Conservation (phyloP, 768 basidiomycete species). For the Mycena belliarum region DNA sequence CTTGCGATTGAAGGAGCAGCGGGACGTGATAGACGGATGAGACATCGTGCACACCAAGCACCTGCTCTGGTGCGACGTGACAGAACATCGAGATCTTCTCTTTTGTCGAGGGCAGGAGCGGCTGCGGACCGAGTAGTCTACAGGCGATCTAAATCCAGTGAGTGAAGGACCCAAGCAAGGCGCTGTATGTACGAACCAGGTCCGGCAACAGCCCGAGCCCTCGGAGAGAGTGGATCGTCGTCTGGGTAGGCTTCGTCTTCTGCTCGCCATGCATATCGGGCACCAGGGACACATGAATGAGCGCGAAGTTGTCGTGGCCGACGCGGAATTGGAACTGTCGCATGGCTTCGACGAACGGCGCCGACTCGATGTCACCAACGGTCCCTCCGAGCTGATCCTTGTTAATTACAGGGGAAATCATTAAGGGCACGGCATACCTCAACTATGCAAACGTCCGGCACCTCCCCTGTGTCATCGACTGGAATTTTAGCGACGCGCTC, state of each 20-base stretch:
- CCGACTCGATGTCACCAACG: slow-evolving; percentile 98
- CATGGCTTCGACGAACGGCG: slow-evolving; percentile 98
- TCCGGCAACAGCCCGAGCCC: slow-evolving; percentile 93
- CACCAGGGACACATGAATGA: slow-evolving; percentile 96
- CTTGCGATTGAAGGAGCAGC: slow-evolving; percentile 86
- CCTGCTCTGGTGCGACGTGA: slow-evolving; percentile 86
- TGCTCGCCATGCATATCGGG: slow-evolving; percentile 99
- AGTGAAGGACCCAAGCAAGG: not conserved
- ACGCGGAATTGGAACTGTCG: slow-evolving; percentile 99
- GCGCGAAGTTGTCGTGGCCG: slow-evolving; percentile 93
- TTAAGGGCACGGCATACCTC: slow-evolving; percentile 56
- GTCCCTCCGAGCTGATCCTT: slow-evolving; percentile 87
- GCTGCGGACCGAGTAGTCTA: slow-evolving; percentile 76
- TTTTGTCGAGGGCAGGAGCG: slow-evolving; percentile 83
- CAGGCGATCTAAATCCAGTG: slow-evolving; percentile 77
- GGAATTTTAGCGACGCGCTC: slow-evolving; percentile 92
- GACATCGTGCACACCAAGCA: slow-evolving; percentile 95
- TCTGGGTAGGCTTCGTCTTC: slow-evolving; percentile 99
- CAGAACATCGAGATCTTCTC: slow-evolving; percentile 99
- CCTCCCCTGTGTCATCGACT: slow-evolving; percentile 89
- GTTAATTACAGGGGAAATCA: not conserved
- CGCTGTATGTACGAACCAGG: slow-evolving; percentile 62
- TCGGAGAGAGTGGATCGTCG: slow-evolving; percentile 90
- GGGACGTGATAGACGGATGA: slow-evolving; percentile 98
- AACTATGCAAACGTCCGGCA: slow-evolving; percentile 96